Base-by-base conservation (phyloP, 371 early-diverging fungal species). In the Smittium culicis region DNA sequence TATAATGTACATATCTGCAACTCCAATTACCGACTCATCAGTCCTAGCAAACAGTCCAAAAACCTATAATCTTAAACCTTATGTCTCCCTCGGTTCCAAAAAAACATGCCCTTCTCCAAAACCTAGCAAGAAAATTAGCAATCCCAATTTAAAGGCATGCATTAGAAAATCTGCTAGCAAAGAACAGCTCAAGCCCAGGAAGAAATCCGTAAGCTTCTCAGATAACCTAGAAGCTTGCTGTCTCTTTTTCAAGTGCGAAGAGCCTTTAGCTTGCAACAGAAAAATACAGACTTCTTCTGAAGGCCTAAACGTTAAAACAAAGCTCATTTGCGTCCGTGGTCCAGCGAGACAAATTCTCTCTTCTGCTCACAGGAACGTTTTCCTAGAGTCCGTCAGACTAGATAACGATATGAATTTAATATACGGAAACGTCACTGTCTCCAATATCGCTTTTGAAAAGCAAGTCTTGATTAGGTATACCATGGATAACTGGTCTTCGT, bases 381-480 rank as follows among this genome's bases (percentile, higher is more conserved):
- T 45, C 5, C 45, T 45, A 5, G 45, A 45, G 5, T 45, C 45
- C 20, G 20, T 45, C 20, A 5, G 45, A 5, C 45, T 45, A 11
- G 45, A 45, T 45, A 11, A 5, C 20, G 45, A 45, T 45, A 20
- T 45, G 45, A 32, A 61, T 34, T 27, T 71, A 1, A 66, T 77
- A 0, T 20, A 34, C 17, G 77, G 77, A 30, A 64, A 69, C 32
- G 65, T 77, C 68, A 76, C 82, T 68, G 90, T 90, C 0, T 83
- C 86, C 69, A 92, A 92, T 71, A 64, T 92, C 16, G 88, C 85
- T 0, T 92, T 84, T 72, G 80, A 87, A 57, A 92, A 92, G 70
- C 70, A 73, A n/a, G 86, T 92, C 25, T 54, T 72, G 11, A 79
- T 90, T 33, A 81, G 87, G 2, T 83, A 83, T 64, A 85, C 88